Conservation (phyloP, 345 rosid genomes). For the Brassica incana region DNA sequence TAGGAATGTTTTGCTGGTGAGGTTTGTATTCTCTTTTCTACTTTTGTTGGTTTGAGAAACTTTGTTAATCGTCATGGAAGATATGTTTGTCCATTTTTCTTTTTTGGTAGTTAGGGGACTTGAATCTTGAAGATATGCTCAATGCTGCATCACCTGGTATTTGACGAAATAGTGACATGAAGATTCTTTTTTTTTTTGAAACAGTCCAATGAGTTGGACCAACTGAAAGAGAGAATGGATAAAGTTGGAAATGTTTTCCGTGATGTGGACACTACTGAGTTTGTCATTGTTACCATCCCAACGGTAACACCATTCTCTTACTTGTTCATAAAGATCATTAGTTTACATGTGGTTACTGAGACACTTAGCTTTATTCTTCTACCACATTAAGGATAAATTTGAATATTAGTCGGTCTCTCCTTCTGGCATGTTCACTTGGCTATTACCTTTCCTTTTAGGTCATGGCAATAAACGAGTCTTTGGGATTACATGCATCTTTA, state of each 20-base stretch:
- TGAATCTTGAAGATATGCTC: conserved; percentile 70
- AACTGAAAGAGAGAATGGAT: conserved; percentile 35
- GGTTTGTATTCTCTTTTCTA: conserved; percentile 41
- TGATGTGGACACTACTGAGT: conserved; percentile 58
- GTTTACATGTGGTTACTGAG: neutral
- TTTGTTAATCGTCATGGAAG: neutral
- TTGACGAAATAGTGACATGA: conserved; percentile 55
- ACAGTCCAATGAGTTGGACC: conserved; percentile 62
- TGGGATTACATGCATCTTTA: conserved; percentile 68
- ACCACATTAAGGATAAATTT: no score
- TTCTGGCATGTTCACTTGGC: neutral
- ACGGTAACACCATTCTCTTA: conserved; percentile 51
- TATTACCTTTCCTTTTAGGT: conserved; percentile 42
- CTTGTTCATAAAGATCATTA: conserved; percentile 1
- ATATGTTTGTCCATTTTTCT: conserved; percentile 5
- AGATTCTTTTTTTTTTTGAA: neutral
- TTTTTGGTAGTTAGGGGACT: conserved; percentile 55
- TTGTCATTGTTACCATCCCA: conserved; percentile 81
- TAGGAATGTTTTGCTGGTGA: conserved; percentile 67
- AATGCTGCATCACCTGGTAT: conserved; percentile 74
- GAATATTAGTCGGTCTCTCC: no score
- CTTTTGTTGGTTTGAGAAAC: no score
- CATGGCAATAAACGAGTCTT: conserved; percentile 72
- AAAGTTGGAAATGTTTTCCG: conserved; percentile 67
- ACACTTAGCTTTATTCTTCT: neutral